These are phyloP conservation scores for Fusarium phyllophilum DNA, from an alignment of 2,329 filamentous ascomycete genomes.

Conservation along the genomic window DNA sequence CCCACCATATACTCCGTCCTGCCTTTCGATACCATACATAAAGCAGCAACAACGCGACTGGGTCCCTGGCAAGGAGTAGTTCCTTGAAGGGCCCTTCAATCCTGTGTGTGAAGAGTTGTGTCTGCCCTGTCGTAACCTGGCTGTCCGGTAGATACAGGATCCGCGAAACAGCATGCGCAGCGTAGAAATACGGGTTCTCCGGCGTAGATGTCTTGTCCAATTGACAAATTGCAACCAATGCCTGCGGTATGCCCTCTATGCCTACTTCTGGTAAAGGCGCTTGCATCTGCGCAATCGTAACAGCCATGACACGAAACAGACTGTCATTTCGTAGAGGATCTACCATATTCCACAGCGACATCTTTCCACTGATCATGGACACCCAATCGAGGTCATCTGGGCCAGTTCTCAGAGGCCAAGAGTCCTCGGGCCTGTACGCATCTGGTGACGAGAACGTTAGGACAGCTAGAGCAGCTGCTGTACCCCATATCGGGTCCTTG, in stretches of 20 bases:
- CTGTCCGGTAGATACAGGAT: constrained; percentile 45
- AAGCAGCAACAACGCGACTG: constrained; percentile 52
- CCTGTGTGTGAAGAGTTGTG: constrained; percentile 48
- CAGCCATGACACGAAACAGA: constrained; percentile 48
- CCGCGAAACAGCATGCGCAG: constrained; percentile 50
- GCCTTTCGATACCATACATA: constrained; percentile 57
- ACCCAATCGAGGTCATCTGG: constrained; percentile 50
- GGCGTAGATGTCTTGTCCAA: constrained; percentile 47
- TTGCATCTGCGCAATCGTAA: constrained; percentile 50
- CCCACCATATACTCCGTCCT: constrained; percentile 55
- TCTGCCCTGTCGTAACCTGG: constrained; percentile 44
- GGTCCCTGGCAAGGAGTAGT: constrained; percentile 48
- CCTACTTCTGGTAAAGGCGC: constrained; percentile 46
- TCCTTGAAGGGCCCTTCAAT: constrained; percentile 49
- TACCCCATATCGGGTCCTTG: constrained; percentile 59
- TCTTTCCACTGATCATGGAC: constrained; percentile 48
- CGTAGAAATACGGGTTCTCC: constrained; percentile 52
- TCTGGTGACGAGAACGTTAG: constrained; percentile 54
- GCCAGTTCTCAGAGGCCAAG: constrained; percentile 48
- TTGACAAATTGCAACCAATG: constrained; percentile 40
- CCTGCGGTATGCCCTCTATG: constrained; percentile 38
- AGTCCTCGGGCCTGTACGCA: constrained; percentile 42
- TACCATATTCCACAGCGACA: constrained; percentile 49
- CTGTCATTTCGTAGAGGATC: constrained; percentile 51
- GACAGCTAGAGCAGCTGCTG: constrained; percentile 55